Evolutionary conservation across 345 rosid species (phyloP).

Genomic region (Reutealis trisperma): DNA sequence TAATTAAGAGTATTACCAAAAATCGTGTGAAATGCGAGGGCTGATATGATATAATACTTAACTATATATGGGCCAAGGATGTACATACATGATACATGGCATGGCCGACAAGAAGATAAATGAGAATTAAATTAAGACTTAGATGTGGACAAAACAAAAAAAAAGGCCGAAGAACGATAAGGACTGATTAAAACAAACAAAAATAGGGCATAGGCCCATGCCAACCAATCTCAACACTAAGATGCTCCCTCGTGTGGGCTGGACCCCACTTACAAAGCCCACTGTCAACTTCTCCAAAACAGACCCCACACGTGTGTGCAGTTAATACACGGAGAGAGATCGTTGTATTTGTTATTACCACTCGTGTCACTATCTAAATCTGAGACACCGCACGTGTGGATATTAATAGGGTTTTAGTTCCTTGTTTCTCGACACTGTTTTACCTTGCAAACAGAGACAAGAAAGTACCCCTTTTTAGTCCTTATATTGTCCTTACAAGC

Average conservation of each 20-base stretch:
- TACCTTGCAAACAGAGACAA: not conserved
- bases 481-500: not conserved
- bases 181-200: slow-evolving; percentile 15
- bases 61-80: not conserved
- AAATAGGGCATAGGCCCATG: slow-evolving; percentile 31
- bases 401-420: too few species aligned
- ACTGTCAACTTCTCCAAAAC: slow-evolving; percentile 19
- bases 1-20: too few species aligned
- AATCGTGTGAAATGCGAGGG: too few species aligned
- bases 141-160: slow-evolving; percentile 37
- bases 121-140: slow-evolving; percentile 8
- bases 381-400: slow-evolving; percentile 39
- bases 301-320: slow-evolving; percentile 25
- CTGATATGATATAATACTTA: too few species aligned
- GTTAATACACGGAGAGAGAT: too few species aligned
- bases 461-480: not conserved
- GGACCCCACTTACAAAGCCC: slow-evolving; percentile 29
- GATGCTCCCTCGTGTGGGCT: slow-evolving; percentile 33
- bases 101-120: slow-evolving; percentile 26
- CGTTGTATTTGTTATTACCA: too few species aligned
- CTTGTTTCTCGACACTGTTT: too few species aligned
- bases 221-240: slow-evolving; percentile 32
- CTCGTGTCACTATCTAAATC: not conserved
- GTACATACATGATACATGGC: slow-evolving; percentile 4
- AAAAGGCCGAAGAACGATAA: slow-evolving; percentile 23